Conservation (phyloP, 2,329 filamentous ascomycete genomes). For the Macrophomina phaseolina region DNA sequence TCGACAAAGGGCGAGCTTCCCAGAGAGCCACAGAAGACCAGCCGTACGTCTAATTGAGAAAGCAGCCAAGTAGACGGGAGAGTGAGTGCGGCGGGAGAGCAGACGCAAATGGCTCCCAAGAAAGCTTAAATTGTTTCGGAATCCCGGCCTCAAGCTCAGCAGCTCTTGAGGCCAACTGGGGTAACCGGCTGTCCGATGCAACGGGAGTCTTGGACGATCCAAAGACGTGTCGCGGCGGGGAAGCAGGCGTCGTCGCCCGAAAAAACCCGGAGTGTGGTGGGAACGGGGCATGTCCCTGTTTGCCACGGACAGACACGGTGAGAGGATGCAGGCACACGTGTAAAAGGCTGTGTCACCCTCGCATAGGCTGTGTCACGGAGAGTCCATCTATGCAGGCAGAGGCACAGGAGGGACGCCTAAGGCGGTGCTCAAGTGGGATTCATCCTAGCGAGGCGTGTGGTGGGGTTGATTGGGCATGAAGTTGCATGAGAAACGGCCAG, state of each 20-base stretch:
- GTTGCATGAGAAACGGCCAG: constrained; percentile 9
- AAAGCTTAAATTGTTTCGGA: too few relatives aligned
- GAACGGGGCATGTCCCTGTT: constrained; percentile 10
- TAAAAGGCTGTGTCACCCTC: constrained; percentile 1
- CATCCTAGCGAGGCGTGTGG: constrained; percentile 5
- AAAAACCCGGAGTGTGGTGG: background rate
- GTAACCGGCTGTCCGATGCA: background rate
- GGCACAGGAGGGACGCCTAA: background rate
- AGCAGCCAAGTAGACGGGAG: too few relatives aligned
- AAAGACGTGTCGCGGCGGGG: background rate
- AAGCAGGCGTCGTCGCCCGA: background rate
- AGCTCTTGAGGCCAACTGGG: background rate
- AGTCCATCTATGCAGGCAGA: background rate
- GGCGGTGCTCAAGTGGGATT: background rate
- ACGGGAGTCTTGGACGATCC: background rate
- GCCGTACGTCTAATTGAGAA: too few relatives aligned
- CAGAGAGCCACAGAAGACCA: too few relatives aligned
- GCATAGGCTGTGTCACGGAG: constrained; percentile 10
- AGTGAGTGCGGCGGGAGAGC: too few relatives aligned
- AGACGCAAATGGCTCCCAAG: too few relatives aligned
- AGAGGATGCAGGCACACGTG: constrained; percentile 15
- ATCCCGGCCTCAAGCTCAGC: background rate
- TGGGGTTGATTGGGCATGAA: constrained; percentile 12
- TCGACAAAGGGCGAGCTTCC: too few relatives aligned
- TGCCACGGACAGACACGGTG: constrained; percentile 7